phyloP scores from a whole-genome alignment of 192 early-diverging fungal genomes.

The Powellomyces hirtus region DNA sequence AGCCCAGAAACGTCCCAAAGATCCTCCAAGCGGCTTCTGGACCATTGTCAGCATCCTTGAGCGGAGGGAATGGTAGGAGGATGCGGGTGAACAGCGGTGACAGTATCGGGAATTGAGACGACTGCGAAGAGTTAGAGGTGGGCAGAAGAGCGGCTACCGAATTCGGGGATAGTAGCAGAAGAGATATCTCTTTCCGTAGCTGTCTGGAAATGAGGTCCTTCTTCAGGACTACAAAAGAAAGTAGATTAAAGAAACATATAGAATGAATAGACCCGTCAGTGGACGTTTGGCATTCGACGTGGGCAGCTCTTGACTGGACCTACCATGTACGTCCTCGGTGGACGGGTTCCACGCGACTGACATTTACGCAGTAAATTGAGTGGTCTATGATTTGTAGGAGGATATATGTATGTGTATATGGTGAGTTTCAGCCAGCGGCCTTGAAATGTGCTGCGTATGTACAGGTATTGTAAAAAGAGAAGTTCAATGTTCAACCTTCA shows the following conservation, averaged over 20 bases:
- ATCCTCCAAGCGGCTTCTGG: slow-evolving; percentile 5
- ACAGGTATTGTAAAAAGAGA: too few species aligned
- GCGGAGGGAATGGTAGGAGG: slow-evolving; percentile 21
- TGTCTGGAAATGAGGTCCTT: slow-evolving; percentile 24
- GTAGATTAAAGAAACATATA: too few species aligned
- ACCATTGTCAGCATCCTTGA: slow-evolving; percentile 2
- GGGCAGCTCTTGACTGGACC: not conserved
- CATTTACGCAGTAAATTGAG: too few species aligned
- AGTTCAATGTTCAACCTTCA: too few species aligned
- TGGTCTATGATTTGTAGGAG: too few species aligned
- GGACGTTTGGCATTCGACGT: not conserved
- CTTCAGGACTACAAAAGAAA: slow-evolving; percentile 12
- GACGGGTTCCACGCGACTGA: too few species aligned
- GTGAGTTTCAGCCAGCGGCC: too few species aligned
- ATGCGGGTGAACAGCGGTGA: slow-evolving; percentile 16
- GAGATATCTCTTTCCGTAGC: slow-evolving; percentile 19
- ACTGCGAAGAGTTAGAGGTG: not conserved
- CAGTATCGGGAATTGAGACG: slow-evolving; percentile 13
- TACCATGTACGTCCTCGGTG: not conserved
- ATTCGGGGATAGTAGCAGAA: not conserved
- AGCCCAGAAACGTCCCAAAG: slow-evolving; percentile 14
- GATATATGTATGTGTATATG: too few species aligned
- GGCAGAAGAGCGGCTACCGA: slow-evolving; percentile 7
- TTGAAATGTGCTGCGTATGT: too few species aligned
- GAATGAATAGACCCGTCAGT: not conserved